Conservation (phyloP, 495 filamentous ascomycete species). For the Hypoxylon rickii region DNA sequence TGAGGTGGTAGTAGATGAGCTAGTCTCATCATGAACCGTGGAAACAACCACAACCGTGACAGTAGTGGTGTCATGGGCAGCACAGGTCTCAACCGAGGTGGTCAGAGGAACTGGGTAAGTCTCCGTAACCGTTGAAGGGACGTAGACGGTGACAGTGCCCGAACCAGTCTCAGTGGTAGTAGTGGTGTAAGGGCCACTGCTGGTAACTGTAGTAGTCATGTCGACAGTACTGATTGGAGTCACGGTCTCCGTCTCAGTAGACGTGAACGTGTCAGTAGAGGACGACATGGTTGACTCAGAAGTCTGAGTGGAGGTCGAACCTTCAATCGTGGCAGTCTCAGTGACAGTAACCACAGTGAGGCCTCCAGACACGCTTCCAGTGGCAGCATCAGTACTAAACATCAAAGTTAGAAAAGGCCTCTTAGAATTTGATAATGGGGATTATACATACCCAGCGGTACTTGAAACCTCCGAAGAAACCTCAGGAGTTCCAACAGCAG, state of each 20-base stretch:
- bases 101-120: background rate
- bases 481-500: background rate
- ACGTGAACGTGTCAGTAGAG: slow-evolving; percentile 6
- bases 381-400: slow-evolving; percentile 9
- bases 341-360: background rate
- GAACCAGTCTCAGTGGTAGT: background rate
- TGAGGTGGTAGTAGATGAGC: background rate
- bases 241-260: slow-evolving; percentile 18
- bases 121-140: slow-evolving; percentile 6
- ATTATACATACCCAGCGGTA: slow-evolving; percentile 23
- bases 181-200: background rate
- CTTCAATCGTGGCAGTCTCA: background rate
- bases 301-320: background rate
- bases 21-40: background rate
- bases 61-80: slow-evolving; percentile 5
- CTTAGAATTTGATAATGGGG: background rate
- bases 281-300: background rate
- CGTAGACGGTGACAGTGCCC: slow-evolving; percentile 9
- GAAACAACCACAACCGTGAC: slow-evolving; percentile 2
- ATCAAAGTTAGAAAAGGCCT: slow-evolving; percentile 9
- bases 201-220: slow-evolving; percentile 10
- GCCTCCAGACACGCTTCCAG: background rate
- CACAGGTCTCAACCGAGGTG: slow-evolving; percentile 8
- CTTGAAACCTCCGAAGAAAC: background rate
- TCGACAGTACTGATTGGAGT: slow-evolving; percentile 17